These are phyloP conservation scores for Eimeria tenella DNA, from an alignment of 169 alveolate genomes.

Conservation along the genomic window DNA sequence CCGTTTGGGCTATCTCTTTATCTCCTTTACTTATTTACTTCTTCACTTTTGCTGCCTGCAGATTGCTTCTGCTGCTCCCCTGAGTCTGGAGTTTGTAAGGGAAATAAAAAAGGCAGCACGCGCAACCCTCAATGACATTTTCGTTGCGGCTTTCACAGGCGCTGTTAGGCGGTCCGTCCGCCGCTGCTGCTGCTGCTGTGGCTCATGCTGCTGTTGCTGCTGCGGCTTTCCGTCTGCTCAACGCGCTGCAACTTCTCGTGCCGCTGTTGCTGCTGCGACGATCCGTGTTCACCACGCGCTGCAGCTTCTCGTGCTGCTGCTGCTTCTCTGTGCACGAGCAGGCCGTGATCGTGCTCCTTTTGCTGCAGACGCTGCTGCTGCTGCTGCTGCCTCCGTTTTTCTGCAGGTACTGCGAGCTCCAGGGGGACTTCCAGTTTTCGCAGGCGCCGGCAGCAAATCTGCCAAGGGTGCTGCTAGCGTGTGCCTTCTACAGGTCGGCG, in stretches of 20 bases:
- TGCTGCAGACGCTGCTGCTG: not conserved
- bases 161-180: constrained; percentile 3
- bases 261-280: not conserved
- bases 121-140: constrained; percentile 26
- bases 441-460: not conserved
- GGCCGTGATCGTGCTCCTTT: not conserved
- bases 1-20: not conserved
- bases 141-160: constrained; percentile 11
- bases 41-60: not conserved
- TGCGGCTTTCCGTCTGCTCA: not conserved
- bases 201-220: not conserved
- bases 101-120: not conserved
- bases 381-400: not conserved
- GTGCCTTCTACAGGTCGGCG: constrained; percentile 14
- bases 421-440: not conserved
- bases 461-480: constrained; percentile 4
- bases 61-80: not conserved
- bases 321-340: not conserved
- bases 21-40: not conserved
- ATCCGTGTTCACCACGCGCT: not conserved
- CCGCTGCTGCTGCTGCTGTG: not conserved
- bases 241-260: too few relatives aligned
- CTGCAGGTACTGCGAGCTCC: constrained; percentile 11
- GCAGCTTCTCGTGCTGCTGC: not conserved
- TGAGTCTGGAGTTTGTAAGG: constrained; percentile 10